Evolutionary conservation across 1,284 basidiomycete species (phyloP).

Genomic region (Laetiporus sulphureus): DNA sequence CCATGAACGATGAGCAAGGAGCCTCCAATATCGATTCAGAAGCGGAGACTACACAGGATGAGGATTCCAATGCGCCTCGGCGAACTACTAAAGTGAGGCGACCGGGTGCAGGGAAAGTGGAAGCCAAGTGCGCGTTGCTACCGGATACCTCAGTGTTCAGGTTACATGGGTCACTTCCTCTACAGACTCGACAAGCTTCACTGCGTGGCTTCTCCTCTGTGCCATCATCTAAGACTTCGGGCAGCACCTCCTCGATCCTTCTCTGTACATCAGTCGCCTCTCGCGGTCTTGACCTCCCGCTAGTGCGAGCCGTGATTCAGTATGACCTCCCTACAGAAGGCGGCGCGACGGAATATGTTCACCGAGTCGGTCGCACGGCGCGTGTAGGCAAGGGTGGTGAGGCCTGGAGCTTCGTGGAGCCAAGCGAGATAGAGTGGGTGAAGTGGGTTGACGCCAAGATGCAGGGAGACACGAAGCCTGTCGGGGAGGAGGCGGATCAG

Average conservation of each 20-base stretch:
- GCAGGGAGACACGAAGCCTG: slow-evolving; percentile 35
- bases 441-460: slow-evolving; percentile 82
- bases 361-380: slow-evolving; percentile 95
- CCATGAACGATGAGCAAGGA: slow-evolving; percentile 49
- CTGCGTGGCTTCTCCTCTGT: slow-evolving; percentile 73
- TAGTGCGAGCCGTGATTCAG: slow-evolving; percentile 93
- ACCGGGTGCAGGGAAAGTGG: slow-evolving; percentile 36
- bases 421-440: slow-evolving; percentile 86
- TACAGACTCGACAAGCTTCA: slow-evolving; percentile 76
- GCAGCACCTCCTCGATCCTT: slow-evolving; percentile 59
- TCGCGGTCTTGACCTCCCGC: slow-evolving; percentile 93
- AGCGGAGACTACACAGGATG: slow-evolving; percentile 5
- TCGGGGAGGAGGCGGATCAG: slow-evolving; percentile 22
- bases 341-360: slow-evolving; percentile 94
- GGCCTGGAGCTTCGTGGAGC: slow-evolving; percentile 89
- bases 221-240: slow-evolving; percentile 26
- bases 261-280: slow-evolving; percentile 97
- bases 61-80: slow-evolving; percentile 12
- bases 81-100: slow-evolving; percentile 26
- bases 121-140: slow-evolving; percentile 68
- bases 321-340: slow-evolving; percentile 98
- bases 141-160: slow-evolving; percentile 82
- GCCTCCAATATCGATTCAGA: slow-evolving; percentile 19
- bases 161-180: slow-evolving; percentile 91
- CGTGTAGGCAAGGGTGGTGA: slow-evolving; percentile 86